Evolutionary conservation across 2,329 filamentous ascomycete genomes (phyloP), one percentile per base, ranked within the genome.

Genomic region (Aureobasidium subglaciale): DNA sequence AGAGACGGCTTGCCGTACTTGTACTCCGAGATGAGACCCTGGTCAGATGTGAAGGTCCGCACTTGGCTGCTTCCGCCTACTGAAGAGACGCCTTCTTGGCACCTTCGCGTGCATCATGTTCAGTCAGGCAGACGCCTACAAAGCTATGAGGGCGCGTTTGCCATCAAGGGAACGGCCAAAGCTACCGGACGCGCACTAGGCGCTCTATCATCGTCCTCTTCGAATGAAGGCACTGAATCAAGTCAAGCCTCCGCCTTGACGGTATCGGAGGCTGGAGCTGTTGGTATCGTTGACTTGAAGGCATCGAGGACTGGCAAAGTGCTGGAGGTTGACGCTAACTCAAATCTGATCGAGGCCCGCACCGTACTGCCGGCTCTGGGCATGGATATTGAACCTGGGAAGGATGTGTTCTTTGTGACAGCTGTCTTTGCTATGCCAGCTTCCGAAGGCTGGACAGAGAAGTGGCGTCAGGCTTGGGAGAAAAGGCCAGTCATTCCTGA

Each of bases 281-380:
- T 79, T 1, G 78, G 78, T 0, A 77, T 80, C 11, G 67, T 69
- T 4, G 78, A 80, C 55, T 58, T 79, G 35, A 62, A 68, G 5
- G 49, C 50, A 9, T 38, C 55, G n/a, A 75, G 85, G 18, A 71
- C 69, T 54, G 87, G 86, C 3, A 83, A 79, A 65, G 75, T 89
- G 24, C 81, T 90, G 45, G 83, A 89, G 56, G 85, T 86, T 10
- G 88, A 91, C 66, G 86, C 87, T 6, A 90, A 91, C 71, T 87
- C 84, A 45, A 91, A 91, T 69, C 71, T 91, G 30, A 76, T 90
- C 2, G 84, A 89, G 71, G 82, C 83, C 57, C 74, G 87, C 57
- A 89, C 85, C 4, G 77, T 86, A 38, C 80, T 91, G 62, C 88
- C 88, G 22, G 84, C 84, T 27, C 69, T 91, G 63, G 80, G 84